Evolutionary conservation across 768 basidiomycete species (phyloP), one percentile per base, ranked within the genome.

Genomic region (Lactarius evosmus): DNA sequence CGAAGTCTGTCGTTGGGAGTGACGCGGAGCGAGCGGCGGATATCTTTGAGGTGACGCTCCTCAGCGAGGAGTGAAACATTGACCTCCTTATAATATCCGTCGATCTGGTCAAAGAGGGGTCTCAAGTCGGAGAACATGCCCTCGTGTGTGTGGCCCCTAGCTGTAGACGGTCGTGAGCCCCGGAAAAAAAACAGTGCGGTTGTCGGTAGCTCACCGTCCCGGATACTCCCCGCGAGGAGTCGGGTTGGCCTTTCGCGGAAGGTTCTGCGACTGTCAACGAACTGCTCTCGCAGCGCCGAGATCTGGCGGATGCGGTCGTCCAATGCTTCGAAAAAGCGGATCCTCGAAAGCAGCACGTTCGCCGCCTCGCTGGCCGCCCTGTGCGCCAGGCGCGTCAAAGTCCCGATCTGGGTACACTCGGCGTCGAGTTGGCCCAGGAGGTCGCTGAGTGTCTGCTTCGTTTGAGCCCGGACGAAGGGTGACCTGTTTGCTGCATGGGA

Each of bases 1-100:
- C 64, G 64, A 56, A 50, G 55, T 44, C 19, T 44, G 40, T 65
- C 55, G 25, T 61, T 60, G 3, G 49, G 38, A n/a, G 64, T 61
- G 22, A 65, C 64, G 22, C 33, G 59, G 38, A 65, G 38, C 32
- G 64, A 56, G 3, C 27, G 38, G 16, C 32, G 54, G n/a, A 65
- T 61, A 3, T 17, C 33, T 19, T 36, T 22, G 55, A 65, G 64
- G 40, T 32, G 30, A 17, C 56, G 38, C 32, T 61, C 54, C 27
- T 65, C 64, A 5, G 11, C 32, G 7, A 12, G 49, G 14, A 65
- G 59, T 1, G 59, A 51, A 14, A 65, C 59, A 22, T 56, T 56
- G n/a, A 61, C 55, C 3, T 65, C 50, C 5, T 19, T 19, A n/a
- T 65, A 65, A 25, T 57, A 56, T n/a, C 9, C 50, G 32, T 65